Base-by-base conservation (phyloP, 192 early-diverging fungal species). In the Linnemannia hyalina region DNA sequence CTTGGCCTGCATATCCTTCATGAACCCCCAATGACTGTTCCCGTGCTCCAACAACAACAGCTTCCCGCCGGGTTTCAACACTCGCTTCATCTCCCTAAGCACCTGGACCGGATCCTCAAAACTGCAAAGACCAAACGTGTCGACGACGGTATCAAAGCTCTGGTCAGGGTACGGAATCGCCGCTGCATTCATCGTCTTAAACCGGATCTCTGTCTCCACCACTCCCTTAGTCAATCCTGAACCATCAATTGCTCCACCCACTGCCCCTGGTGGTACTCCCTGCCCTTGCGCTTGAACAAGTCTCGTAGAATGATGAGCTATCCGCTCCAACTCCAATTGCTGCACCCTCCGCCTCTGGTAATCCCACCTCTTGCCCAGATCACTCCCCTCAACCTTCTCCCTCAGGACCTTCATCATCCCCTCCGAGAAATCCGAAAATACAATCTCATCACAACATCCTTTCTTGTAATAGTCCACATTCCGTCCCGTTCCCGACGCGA, bases 1-100 rank as follows among this genome's bases (percentile, higher is more conserved):
- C 63, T 80, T 80, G 1, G 84, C 84, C 68, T 86, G 84, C 84
- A 86, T 86, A 42, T 86, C 76, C 80, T 86, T 68, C 84, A 86
- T 86, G 15, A 81, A 78, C 7, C 49, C 68, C 84, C 84, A 86
- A 70, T 69, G 40, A 10, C 84, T 86, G 70, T 86, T 86, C 2
- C 84, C 84, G 46, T 86, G 84, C 75, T 86, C 84, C 65, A 86
- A 54, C 44, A 86, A 60, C 49, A 86, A 32, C 29, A 86, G 29
- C n/a, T 63, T 70, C 1, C 84, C 84, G 6, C 84, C 79, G 3
- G 76, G 75, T 23, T 65, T 65, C 4, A 86, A 52, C 6, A 86
- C 84, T 6, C 84, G 84, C 40, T 86, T 86, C 84, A 86, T 86
- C 68, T 86, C 84, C 54, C 49, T 68, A 46, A 86, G 49, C 3